Percentiles rank a stretch among this genome's conserved stretches.
phyloP scores from a whole-genome alignment of 2,329 filamentous ascomycete genomes.

The Plectosphaerella cucumerina region DNA sequence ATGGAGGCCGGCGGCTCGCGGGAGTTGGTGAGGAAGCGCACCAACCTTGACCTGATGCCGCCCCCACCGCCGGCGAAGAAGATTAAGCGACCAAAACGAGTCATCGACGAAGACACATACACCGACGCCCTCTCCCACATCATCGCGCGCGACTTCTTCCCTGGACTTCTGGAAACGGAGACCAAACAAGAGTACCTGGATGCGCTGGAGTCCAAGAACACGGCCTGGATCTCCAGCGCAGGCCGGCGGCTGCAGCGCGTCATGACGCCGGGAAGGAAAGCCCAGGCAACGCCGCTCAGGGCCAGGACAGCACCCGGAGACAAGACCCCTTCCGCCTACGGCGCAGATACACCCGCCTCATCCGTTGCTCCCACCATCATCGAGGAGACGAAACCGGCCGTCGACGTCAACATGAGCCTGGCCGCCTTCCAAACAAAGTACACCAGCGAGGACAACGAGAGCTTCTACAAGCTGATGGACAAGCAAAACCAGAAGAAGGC shows the following conservation, averaged over 20 bases:
- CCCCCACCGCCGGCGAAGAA: conserved; percentile 81
- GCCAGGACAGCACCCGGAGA: conserved; percentile 25
- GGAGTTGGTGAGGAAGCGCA: conserved; percentile 64
- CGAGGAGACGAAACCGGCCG: conserved; percentile 36
- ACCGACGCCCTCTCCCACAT: conserved; percentile 88
- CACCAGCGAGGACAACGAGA: conserved; percentile 97
- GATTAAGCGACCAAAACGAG: conserved; percentile 83
- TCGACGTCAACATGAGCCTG: conserved; percentile 77
- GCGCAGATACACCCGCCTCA: conserved; percentile 67
- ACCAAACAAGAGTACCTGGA: conserved; percentile 90
- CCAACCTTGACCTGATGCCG: conserved; percentile 74
- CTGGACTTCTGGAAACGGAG: conserved; percentile 79
- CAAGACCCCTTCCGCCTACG: conserved; percentile 62
- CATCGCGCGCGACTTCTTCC: conserved; percentile 95
- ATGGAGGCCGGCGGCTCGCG: conserved; percentile 44
- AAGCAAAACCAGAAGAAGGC: conserved; percentile 81
- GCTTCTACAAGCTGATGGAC: conserved; percentile 89
- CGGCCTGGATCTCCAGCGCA: conserved; percentile 81
- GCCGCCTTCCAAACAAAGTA: conserved; percentile 87
- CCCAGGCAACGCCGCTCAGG: conserved; percentile 27
- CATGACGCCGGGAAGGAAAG: conserved; percentile 65
- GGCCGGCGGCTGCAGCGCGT: conserved; percentile 67
- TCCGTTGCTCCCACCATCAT: conserved; percentile 42
- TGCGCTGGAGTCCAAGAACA: conserved; percentile 81
- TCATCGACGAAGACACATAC: conserved; percentile 93